phyloP scores from a whole-genome alignment of 352 stramenopile species.

The Phytopythium sindhum region DNA sequence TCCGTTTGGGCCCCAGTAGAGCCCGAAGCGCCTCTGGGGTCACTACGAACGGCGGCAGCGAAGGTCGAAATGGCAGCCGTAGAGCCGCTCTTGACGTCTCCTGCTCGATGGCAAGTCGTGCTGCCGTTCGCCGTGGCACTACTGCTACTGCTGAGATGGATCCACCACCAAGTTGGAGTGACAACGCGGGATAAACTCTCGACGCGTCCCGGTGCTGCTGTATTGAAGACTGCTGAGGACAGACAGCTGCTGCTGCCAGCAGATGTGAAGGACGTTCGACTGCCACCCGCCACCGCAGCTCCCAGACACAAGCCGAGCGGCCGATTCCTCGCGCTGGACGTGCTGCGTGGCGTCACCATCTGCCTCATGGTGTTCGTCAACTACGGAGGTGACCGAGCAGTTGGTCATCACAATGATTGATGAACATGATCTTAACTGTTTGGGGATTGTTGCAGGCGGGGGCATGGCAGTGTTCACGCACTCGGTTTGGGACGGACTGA shows the following conservation, averaged over 20 bases:
- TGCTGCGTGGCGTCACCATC: slow-evolving; percentile 73
- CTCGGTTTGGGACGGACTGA: slow-evolving; percentile 77
- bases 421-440: neutral
- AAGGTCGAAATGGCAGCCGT: neutral
- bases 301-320: neutral
- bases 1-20: neutral
- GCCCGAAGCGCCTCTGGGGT: neutral
- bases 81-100: neutral
- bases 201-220: neutral
- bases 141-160: neutral
- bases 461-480: slow-evolving; percentile 62
- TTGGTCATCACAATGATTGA: neutral
- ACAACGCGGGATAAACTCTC: neutral
- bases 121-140: neutral
- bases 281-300: neutral
- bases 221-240: neutral
- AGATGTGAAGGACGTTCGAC: neutral
- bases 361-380: slow-evolving; percentile 88
- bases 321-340: slow-evolving; percentile 50
- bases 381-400: slow-evolving; percentile 46
- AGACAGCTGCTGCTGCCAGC: neutral
- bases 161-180: neutral
- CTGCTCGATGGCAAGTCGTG: slow-evolving; percentile 2
- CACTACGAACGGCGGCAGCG: neutral
- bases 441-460: slow-evolving; percentile 28